phyloP scores from a whole-genome alignment of 1,284 basidiomycete genomes.

The Cryptococcus jaspeensis region DNA sequence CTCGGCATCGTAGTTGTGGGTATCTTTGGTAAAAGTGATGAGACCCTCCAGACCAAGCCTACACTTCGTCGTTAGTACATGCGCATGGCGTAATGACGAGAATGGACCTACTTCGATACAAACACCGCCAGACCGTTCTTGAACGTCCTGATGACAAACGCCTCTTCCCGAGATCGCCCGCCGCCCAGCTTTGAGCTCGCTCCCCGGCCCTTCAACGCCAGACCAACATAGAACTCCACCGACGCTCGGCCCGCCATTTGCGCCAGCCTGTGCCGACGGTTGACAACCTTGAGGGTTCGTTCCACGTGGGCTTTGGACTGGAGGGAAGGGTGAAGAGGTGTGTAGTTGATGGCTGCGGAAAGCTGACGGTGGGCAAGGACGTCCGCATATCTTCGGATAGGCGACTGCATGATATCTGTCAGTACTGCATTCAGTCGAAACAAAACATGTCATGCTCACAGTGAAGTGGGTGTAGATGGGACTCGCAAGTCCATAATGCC shows the following conservation, averaged over 20 bases:
- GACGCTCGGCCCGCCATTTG: slow-evolving; percentile 96
- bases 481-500: slow-evolving; percentile 94
- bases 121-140: slow-evolving; percentile 94
- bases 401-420: slow-evolving; percentile 55
- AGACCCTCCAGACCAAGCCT: slow-evolving; percentile 92
- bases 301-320: slow-evolving; percentile 90
- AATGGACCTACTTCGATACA: slow-evolving; percentile 75
- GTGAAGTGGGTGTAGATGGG: slow-evolving; percentile 99
- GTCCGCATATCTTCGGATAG: slow-evolving; percentile 92
- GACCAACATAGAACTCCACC: slow-evolving; percentile 95
- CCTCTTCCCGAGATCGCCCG: slow-evolving; percentile 63
- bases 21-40: slow-evolving; percentile 86
- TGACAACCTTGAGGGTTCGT: slow-evolving; percentile 79
- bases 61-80: not conserved
- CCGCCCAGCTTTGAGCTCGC: slow-evolving; percentile 40
- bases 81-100: not conserved
- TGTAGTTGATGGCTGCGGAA: slow-evolving; percentile 81
- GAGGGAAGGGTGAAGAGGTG: slow-evolving; percentile 77
- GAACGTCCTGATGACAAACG: slow-evolving; percentile 93
- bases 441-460: slow-evolving; percentile 22
- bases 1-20: slow-evolving; percentile 80
- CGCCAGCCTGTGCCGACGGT: slow-evolving; percentile 89
- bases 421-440: not conserved
- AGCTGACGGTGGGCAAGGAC: slow-evolving; percentile 94
- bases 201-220: slow-evolving; percentile 76